phyloP scores from a whole-genome alignment of 106 monocot genomes.

The Dendrobium officinale region DNA sequence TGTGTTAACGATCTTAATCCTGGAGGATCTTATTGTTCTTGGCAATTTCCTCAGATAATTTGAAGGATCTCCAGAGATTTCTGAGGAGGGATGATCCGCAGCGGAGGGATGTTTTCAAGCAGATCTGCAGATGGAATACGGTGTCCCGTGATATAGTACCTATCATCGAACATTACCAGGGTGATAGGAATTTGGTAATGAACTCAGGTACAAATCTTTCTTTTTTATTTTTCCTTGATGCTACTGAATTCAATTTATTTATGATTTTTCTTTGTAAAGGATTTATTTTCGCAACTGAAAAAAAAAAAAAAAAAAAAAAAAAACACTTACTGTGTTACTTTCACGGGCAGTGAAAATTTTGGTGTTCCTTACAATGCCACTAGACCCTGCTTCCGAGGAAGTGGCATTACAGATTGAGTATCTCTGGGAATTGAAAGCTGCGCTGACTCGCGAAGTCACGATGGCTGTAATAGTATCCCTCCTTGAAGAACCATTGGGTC shows the following conservation, averaged over 20 bases:
- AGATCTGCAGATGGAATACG: conserved; percentile 89
- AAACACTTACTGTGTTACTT: not conserved
- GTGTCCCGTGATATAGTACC: conserved; percentile 71
- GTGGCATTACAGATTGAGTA: conserved; percentile 74
- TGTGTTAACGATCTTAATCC: not conserved
- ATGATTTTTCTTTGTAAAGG: not conserved
- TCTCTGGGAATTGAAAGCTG: conserved; percentile 82
- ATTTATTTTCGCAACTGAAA: not conserved
- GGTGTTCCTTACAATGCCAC: conserved; percentile 92
- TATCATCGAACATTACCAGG: conserved; percentile 54
- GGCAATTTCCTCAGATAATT: conserved; percentile 46
- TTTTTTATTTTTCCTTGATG: not conserved
- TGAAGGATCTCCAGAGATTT: conserved; percentile 88
- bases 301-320: not conserved
- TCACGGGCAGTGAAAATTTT: conserved; percentile 75
- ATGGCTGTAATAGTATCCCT: conserved; percentile 66
- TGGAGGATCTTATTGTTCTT: not conserved
- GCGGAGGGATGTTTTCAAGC: conserved; percentile 71
- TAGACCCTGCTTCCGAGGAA: conserved; percentile 63
- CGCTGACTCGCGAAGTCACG: conserved; percentile 43
- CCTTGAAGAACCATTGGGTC: conserved; percentile 74
- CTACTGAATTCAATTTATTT: not conserved
- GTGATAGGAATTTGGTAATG: conserved; percentile 58
- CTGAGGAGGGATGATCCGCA: conserved; percentile 74
- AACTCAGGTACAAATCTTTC: conserved; percentile 30